These are phyloP conservation scores for Russula dissimulans DNA, from an alignment of 768 basidiomycete species.

Conservation along the genomic window DNA sequence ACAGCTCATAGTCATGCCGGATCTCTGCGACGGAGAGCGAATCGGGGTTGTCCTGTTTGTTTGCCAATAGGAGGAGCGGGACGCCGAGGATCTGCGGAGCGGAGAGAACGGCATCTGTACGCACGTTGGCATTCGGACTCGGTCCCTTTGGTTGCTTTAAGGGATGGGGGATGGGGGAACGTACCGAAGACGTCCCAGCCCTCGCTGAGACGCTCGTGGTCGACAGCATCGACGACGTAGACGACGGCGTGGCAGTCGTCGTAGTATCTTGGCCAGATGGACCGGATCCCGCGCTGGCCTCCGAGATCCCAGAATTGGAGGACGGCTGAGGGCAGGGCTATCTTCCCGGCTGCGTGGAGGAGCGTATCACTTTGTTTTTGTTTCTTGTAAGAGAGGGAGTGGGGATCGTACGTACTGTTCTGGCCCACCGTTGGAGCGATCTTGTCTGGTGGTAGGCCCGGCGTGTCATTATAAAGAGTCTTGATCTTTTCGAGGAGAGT, in stretches of 20 bases:
- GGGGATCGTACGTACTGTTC: conserved; percentile 59
- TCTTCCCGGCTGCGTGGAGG: conserved; percentile 66
- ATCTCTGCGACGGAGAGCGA: conserved; percentile 87
- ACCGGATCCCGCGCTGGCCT: conserved; percentile 87
- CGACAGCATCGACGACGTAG: conserved; percentile 90
- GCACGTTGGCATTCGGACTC: conserved; percentile 20
- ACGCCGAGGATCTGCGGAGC: conserved; percentile 85
- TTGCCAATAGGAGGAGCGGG: conserved; percentile 85
- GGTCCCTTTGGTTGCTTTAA: neutral
- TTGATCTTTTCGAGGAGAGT: conserved; percentile 91
- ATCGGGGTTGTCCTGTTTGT: conserved; percentile 83
- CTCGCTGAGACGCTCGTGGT: conserved; percentile 81
- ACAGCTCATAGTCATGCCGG: conserved; percentile 78
- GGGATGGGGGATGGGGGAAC: conserved; percentile 22
- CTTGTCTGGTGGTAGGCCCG: conserved; percentile 84
- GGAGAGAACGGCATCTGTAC: conserved; percentile 68
- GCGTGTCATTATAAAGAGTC: conserved; percentile 78
- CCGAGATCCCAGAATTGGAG: conserved; percentile 97
- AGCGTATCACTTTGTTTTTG: no score
- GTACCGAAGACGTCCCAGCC: conserved; percentile 97
- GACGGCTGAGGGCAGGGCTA: conserved; percentile 85
- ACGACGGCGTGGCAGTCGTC: conserved; percentile 96
- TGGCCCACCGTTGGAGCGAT: conserved; percentile 96
- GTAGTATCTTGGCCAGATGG: conserved; percentile 92
- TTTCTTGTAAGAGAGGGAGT: neutral